These are phyloP conservation scores for Calonectria hawksworthii DNA, from an alignment of 2,329 filamentous ascomycete species.

Conservation along the genomic window DNA sequence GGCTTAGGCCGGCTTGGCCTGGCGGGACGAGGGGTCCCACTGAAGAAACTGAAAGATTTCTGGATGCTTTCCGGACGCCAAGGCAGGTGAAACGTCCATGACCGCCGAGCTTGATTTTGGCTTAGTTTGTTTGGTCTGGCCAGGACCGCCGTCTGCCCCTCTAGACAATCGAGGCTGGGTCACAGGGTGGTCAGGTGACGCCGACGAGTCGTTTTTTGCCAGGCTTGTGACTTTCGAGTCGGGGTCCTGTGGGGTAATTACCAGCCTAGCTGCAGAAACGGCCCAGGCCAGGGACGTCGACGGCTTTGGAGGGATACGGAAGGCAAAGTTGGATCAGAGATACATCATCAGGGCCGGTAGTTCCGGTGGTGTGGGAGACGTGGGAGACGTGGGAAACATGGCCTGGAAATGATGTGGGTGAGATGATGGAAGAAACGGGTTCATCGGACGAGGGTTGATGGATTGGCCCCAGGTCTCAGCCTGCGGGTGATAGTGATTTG, in stretches of 20 bases:
- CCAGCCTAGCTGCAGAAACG: slow-evolving; percentile 4
- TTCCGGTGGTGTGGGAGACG: slow-evolving; percentile 24
- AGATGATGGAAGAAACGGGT: slow-evolving; percentile 23
- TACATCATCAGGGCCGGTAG: slow-evolving; percentile 30
- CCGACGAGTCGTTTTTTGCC: slow-evolving; percentile 27
- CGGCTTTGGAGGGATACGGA: slow-evolving; percentile 1
- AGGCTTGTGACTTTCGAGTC: slow-evolving; percentile 28
- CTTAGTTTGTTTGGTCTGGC: not conserved
- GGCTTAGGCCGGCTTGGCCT: slow-evolving; percentile 8
- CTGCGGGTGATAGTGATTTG: not conserved
- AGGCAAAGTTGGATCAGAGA: slow-evolving; percentile 3
- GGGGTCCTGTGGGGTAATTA: slow-evolving; percentile 15
- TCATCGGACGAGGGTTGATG: not conserved
- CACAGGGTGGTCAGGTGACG: slow-evolving; percentile 35
- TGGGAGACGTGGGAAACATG: slow-evolving; percentile 29
- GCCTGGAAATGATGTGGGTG: slow-evolving; percentile 9
- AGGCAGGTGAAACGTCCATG: slow-evolving; percentile 22
- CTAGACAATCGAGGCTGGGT: slow-evolving; percentile 20
- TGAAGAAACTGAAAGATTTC: not conserved
- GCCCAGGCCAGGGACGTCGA: not conserved
- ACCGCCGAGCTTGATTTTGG: not conserved
- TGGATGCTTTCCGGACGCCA: not conserved
- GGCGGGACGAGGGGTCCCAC: slow-evolving; percentile 7
- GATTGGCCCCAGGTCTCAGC: not conserved
- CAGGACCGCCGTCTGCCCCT: slow-evolving; percentile 29